Evolutionary conservation across 257 asterid species (phyloP).

Genomic region (Capsicum rhomboideum): DNA sequence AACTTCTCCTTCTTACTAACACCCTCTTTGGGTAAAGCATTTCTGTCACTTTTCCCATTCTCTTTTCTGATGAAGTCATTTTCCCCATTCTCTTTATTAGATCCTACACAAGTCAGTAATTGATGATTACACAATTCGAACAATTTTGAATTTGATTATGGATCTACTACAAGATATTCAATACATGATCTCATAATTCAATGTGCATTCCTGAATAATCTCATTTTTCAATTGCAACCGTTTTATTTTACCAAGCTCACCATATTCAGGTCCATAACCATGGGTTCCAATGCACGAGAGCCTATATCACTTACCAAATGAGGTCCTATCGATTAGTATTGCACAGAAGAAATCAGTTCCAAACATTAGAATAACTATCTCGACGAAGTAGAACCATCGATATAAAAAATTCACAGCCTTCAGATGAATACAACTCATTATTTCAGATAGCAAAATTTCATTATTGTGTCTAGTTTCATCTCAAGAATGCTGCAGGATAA

Average conservation of each 20-base stretch:
- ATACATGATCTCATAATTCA: background rate
- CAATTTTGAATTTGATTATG: background rate
- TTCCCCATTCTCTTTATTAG: conserved; percentile 20
- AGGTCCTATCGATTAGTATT: background rate
- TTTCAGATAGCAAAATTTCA: background rate
- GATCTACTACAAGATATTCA: background rate
- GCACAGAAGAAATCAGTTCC: background rate
- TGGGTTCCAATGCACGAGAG: background rate
- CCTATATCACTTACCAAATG: background rate
- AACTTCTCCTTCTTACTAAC: conserved; percentile 29
- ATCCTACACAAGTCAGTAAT: conserved; percentile 18
- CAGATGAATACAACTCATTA: background rate
- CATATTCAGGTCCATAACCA: background rate
- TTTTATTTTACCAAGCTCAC: background rate
- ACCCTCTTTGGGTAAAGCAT: conserved; percentile 14
- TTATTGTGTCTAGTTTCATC: background rate
- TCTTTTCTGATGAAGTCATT: conserved; percentile 15
- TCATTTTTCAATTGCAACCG: background rate
- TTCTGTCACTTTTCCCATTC: conserved; percentile 12
- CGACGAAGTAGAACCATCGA: background rate
- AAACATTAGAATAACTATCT: background rate
- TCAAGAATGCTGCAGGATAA: background rate
- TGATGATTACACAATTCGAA: background rate
- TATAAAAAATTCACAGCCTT: background rate
- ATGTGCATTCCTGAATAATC: background rate